These are phyloP conservation scores for Citrus medica DNA, from an alignment of 345 rosid genomes.

Conservation along the genomic window DNA sequence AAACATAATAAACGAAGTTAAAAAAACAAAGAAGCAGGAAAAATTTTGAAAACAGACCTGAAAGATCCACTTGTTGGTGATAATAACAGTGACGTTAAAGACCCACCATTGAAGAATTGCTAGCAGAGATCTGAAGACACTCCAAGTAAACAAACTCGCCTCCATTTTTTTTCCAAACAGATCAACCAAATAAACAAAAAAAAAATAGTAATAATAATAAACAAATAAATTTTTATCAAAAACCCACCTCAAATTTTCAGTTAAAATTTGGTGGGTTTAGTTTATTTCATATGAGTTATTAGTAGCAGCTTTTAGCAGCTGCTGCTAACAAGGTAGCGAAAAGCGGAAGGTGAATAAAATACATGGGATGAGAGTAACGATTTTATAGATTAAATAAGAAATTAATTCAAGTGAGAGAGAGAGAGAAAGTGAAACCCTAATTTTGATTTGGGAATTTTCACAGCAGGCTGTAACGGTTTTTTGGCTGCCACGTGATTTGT, in stretches of 20 bases:
- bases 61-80: conserved; percentile 99
- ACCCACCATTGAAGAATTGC: conserved; percentile 98
- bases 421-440: conserved; percentile 21
- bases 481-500: conserved; percentile 43
- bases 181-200: conserved; percentile 15
- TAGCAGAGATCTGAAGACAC: conserved; percentile 79
- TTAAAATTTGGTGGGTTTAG: not conserved
- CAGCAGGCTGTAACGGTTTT: conserved; percentile 41
- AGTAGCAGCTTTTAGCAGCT: conserved; percentile 13
- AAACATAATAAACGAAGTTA: not conserved
- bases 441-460: conserved; percentile 9
- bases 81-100: conserved; percentile 93
- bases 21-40: not conserved
- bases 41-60: conserved; percentile 53
- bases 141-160: conserved; percentile 66
- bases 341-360: not conserved
- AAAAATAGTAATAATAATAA: not conserved
- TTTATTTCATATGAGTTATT: not conserved
- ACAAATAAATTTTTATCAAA: conserved; percentile 6
- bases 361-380: not conserved
- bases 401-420: not conserved
- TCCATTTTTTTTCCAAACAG: conserved; percentile 51
- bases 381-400: not conserved
- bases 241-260: conserved; percentile 21
- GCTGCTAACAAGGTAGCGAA: not conserved